A percentile compares a stretch with the other conserved stretches of the same genome.
Conservation (phyloP, 208 protist genomes). For the Crithidia acanthocephali region DNA sequence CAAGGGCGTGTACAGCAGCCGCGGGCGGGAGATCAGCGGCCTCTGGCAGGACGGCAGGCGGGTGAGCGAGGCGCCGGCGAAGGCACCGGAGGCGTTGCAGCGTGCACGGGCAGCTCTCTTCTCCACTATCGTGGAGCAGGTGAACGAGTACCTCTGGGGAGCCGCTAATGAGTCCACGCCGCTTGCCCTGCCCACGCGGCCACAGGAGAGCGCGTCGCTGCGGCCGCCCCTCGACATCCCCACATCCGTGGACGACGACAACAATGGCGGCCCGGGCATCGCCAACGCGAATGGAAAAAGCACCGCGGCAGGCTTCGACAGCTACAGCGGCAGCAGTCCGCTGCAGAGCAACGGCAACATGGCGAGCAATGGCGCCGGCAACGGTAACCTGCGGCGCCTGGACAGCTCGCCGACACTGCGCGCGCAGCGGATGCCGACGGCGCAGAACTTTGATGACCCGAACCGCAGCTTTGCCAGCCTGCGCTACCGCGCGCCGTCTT, state of each 20-base stretch:
- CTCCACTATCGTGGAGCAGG: conserved; percentile 41
- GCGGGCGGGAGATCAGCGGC: conserved; percentile 37
- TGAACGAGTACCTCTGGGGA: conserved; percentile 40
- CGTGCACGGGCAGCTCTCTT: conserved; percentile 47
- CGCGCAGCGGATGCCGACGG: not conserved
- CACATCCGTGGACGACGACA: conserved; percentile 1
- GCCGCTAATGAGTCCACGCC: conserved; percentile 16
- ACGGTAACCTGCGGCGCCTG: not conserved
- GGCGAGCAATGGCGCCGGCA: not conserved
- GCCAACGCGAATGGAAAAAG: not conserved
- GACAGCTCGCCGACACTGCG: not conserved
- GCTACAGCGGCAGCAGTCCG: not conserved
- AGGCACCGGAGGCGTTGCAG: conserved; percentile 31
- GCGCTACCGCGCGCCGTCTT: conserved; percentile 20
- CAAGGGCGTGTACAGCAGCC: conserved; percentile 44
- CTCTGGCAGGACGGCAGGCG: conserved; percentile 44
- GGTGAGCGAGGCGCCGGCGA: conserved; percentile 30
- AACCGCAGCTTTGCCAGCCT: conserved; percentile 30
- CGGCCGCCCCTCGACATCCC: conserved; percentile 25
- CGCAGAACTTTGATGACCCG: conserved; percentile 4
- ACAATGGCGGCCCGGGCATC: not conserved
- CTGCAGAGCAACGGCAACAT: not conserved
- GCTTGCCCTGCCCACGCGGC: conserved; percentile 3
- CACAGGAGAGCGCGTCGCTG: not conserved
- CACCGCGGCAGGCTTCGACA: not conserved